These are phyloP conservation scores for Telfairia occidentalis DNA, from an alignment of 331 rosid genomes.

Conservation along the genomic window DNA sequence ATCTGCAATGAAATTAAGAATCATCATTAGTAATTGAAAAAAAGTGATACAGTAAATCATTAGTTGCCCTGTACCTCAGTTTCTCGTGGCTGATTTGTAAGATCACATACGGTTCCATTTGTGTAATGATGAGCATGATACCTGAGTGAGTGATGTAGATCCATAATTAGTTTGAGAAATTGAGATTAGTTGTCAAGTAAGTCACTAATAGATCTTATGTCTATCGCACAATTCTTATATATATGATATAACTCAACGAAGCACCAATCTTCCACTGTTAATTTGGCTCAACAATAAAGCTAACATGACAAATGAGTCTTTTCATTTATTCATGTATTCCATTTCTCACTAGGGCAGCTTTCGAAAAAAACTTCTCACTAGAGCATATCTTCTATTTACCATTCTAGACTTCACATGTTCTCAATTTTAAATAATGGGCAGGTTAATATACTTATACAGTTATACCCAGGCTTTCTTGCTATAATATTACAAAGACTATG, in stretches of 20 bases:
- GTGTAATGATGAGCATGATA: constrained; percentile 90
- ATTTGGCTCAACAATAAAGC: background rate
- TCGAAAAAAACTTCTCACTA: too few species aligned
- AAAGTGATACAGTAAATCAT: constrained; percentile 6
- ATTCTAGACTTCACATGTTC: background rate
- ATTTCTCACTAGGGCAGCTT: background rate
- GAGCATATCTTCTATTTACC: background rate
- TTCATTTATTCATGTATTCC: too few species aligned
- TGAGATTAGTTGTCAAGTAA: background rate
- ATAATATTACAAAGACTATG: background rate
- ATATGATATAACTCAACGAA: background rate
- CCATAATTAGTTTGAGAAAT: constrained; percentile 3
- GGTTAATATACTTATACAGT: background rate
- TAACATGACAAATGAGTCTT: background rate
- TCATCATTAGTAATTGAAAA: constrained; percentile 4
- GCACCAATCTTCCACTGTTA: background rate
- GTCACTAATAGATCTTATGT: background rate
- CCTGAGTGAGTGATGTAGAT: constrained; percentile 29
- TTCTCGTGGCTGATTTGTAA: constrained; percentile 75
- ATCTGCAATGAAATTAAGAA: constrained; percentile 34
- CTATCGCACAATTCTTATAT: background rate
- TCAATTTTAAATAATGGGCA: background rate
- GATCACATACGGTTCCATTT: constrained; percentile 84
- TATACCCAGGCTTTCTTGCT: background rate
- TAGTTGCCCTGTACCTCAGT: constrained; percentile 57